A percentile compares a stretch with the other conserved stretches of the same genome.
Conservation (phyloP, 768 basidiomycete genomes). For the Russula abietina region DNA sequence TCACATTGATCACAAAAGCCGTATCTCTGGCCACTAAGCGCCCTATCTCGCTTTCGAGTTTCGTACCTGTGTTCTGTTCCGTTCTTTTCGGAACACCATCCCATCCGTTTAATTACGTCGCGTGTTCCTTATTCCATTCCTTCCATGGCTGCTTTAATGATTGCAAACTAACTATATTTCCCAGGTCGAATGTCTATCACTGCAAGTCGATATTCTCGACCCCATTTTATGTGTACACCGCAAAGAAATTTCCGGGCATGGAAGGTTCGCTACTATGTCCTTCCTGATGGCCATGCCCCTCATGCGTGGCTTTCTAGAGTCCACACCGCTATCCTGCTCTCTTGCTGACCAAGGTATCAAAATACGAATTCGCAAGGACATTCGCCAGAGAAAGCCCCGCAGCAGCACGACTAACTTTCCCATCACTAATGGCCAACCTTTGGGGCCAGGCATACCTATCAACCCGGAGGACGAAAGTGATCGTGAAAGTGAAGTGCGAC, state of each 20-base stretch:
- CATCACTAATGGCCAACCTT: constrained; percentile 12
- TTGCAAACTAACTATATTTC: not conserved
- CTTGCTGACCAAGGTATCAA: constrained; percentile 96
- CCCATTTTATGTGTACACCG: constrained; percentile 91
- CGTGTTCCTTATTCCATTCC: constrained; percentile 17
- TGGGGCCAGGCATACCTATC: constrained; percentile 21
- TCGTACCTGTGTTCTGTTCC: constrained; percentile 8
- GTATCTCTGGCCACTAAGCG: not conserved
- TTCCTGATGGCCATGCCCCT: constrained; percentile 2
- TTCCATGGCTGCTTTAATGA: not conserved
- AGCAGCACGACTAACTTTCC: constrained; percentile 20
- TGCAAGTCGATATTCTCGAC: constrained; percentile 87
- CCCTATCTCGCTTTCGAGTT: not conserved
- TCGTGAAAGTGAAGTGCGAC: constrained; percentile 22
- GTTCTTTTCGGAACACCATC: constrained; percentile 1
- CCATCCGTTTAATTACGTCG: constrained; percentile 11
- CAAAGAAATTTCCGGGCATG: constrained; percentile 97
- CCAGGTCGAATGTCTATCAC: constrained; percentile 77
- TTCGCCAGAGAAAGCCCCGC: constrained; percentile 69
- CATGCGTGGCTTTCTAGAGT: constrained; percentile 46
- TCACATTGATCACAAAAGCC: constrained; percentile 14
- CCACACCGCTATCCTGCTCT: constrained; percentile 80
- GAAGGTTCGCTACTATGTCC: constrained; percentile 52
- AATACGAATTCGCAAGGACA: constrained; percentile 89
- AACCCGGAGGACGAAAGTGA: constrained; percentile 21